phyloP scores from a whole-genome alignment of 257 asterid genomes.

The Cordia subcordata region DNA sequence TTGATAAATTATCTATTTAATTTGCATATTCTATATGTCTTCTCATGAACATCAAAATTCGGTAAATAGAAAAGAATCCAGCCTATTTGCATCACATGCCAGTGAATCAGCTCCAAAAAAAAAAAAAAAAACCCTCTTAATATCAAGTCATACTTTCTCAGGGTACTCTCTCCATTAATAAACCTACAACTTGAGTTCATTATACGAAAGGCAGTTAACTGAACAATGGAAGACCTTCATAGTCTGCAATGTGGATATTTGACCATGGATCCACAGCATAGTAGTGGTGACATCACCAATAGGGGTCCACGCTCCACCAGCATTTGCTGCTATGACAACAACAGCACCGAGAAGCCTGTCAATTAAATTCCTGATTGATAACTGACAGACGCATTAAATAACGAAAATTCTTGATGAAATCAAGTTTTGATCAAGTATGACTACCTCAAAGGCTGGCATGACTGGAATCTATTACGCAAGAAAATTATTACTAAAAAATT shows the following conservation, averaged over 20 bases:
- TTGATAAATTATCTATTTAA: too few relatives aligned
- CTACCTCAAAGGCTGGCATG: too few relatives aligned
- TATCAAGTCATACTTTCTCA: neutral
- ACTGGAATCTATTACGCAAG: too few relatives aligned
- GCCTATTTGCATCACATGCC: neutral
- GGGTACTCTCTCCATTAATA: neutral
- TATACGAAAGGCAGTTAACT: slow-evolving; percentile 5
- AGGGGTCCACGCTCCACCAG: slow-evolving; percentile 99
- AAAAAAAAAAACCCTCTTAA: neutral
- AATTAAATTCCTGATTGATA: slow-evolving; percentile 17
- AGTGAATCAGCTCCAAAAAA: neutral
- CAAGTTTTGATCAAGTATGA: too few relatives aligned
- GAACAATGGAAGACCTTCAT: slow-evolving; percentile 65
- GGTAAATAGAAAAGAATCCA: too few relatives aligned
- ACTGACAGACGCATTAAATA: too few relatives aligned
- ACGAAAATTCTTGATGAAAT: too few relatives aligned
- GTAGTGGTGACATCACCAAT: slow-evolving; percentile 98
- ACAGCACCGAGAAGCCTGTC: slow-evolving; percentile 93
- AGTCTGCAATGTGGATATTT: slow-evolving; percentile 79
- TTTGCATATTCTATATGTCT: too few relatives aligned
- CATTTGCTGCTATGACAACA: slow-evolving; percentile 95
- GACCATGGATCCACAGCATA: slow-evolving; percentile 99
- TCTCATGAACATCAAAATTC: too few relatives aligned
- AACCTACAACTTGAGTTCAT: neutral
- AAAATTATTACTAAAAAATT: too few relatives aligned